These are phyloP conservation scores for Orbilia brochopaga DNA, from an alignment of 2,329 filamentous ascomycete genomes.

Conservation along the genomic window DNA sequence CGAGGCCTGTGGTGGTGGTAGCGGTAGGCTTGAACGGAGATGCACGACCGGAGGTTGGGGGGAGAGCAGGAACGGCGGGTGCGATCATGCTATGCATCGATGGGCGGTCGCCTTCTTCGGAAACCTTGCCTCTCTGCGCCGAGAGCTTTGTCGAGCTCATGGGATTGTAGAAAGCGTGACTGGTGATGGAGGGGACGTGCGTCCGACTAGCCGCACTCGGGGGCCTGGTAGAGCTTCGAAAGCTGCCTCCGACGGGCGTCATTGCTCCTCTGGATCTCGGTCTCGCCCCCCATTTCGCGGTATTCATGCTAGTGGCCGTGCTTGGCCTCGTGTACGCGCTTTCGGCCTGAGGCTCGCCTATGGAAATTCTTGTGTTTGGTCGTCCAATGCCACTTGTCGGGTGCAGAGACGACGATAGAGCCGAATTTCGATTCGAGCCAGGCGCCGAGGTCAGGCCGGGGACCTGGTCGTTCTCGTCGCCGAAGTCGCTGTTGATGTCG, in stretches of 20 bases:
- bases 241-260: slow-evolving; percentile 53
- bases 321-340: slow-evolving; percentile 54
- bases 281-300: slow-evolving; percentile 53
- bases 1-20: slow-evolving; percentile 25
- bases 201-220: slow-evolving; percentile 76
- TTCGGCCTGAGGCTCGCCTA: slow-evolving; percentile 54
- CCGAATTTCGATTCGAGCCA: slow-evolving; percentile 53
- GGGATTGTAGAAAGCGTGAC: slow-evolving; percentile 89
- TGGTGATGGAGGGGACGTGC: slow-evolving; percentile 86
- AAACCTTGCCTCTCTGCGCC: slow-evolving; percentile 73
- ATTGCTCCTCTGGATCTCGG: slow-evolving; percentile 53
- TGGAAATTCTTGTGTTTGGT: slow-evolving; percentile 54
- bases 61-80: slow-evolving; percentile 46
- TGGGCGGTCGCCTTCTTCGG: slow-evolving; percentile 59
- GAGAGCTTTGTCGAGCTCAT: slow-evolving; percentile 97
- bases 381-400: slow-evolving; percentile 36
- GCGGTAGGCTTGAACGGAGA: slow-evolving; percentile 27
- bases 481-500: slow-evolving; percentile 65
- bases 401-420: slow-evolving; percentile 50
- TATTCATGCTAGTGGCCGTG: slow-evolving; percentile 52
- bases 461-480: slow-evolving; percentile 62
- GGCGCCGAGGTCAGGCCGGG: slow-evolving; percentile 60
- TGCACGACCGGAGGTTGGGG: slow-evolving; percentile 16
- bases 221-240: slow-evolving; percentile 62
- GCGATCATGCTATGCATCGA: slow-evolving; percentile 54